These are phyloP conservation scores for Eucalyptus erythrocorys DNA, from an alignment of 345 rosid genomes.

Conservation along the genomic window DNA sequence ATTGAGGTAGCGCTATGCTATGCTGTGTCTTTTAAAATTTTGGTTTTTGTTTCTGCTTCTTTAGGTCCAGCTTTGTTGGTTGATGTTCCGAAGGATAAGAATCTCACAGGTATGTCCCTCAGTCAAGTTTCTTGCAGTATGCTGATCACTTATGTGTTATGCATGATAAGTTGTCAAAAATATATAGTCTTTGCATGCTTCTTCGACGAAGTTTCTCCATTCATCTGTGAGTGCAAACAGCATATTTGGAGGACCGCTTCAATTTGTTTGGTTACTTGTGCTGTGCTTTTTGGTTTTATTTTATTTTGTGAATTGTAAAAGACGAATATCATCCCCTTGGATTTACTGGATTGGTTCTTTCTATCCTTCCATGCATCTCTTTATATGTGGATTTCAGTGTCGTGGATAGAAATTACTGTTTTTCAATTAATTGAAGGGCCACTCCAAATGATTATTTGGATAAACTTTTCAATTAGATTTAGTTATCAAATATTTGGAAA, in stretches of 20 bases:
- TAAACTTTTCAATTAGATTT: not conserved
- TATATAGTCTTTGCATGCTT: not conserved
- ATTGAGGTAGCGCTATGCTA: not conserved
- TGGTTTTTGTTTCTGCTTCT: not conserved
- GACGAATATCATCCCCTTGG: not conserved
- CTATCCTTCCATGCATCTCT: not conserved
- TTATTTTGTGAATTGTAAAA: not conserved
- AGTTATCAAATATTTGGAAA: not conserved
- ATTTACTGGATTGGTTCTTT: not conserved
- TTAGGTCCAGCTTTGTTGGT: conserved; percentile 43
- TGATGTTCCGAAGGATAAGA: conserved; percentile 52
- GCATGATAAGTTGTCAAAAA: not conserved
- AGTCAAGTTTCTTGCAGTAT: not conserved
- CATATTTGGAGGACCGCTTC: not conserved
- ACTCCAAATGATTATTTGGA: not conserved
- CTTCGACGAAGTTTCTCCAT: not conserved
- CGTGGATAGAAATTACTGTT: not conserved
- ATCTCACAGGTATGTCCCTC: conserved; percentile 47
- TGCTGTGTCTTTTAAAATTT: not conserved
- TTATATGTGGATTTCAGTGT: not conserved
- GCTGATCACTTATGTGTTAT: not conserved
- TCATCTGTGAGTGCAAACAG: not conserved
- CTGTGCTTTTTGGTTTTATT: not conserved
- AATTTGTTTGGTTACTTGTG: not conserved
- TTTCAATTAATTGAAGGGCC: not conserved